Evolutionary conservation across 805 yeast species (phyloP).

Genomic region (Jamesozyma piceae): DNA sequence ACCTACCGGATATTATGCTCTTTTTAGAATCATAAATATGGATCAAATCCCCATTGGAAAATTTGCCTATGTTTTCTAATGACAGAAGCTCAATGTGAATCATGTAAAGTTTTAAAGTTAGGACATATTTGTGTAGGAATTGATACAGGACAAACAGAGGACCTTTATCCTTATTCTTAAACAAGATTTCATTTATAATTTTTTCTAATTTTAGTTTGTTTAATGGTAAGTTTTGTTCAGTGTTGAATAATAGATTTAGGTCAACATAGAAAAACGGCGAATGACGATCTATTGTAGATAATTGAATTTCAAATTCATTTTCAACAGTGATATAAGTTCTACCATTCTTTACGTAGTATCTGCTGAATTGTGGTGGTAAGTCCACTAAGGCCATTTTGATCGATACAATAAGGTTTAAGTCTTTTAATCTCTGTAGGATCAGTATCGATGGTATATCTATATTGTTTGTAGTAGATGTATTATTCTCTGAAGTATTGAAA

Average conservation of each 20-base stretch:
- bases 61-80: constrained; percentile 26
- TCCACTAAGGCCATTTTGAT: constrained; percentile 64
- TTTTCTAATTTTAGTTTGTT: constrained; percentile 26
- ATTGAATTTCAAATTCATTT: constrained; percentile 61
- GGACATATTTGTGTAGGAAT: constrained; percentile 28
- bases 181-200: constrained; percentile 26
- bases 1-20: constrained; percentile 25
- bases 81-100: constrained; percentile 23
- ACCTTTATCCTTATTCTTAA: constrained; percentile 21
- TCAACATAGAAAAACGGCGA: constrained; percentile 74
- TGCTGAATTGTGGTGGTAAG: constrained; percentile 55
- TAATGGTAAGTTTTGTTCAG: constrained; percentile 16
- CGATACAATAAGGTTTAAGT: constrained; percentile 63
- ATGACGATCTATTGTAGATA: constrained; percentile 62
- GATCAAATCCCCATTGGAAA: constrained; percentile 26
- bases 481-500: constrained; percentile 27
- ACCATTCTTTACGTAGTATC: constrained; percentile 66
- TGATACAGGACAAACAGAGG: constrained; percentile 25
- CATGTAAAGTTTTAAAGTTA: constrained; percentile 28
- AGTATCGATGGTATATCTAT: constrained; percentile 40
- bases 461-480: background rate
- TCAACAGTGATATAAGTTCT: constrained; percentile 56
- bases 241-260: constrained; percentile 49
- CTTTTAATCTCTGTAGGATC: constrained; percentile 51
- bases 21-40: constrained; percentile 29